These are phyloP conservation scores for Ajuga chamaepitys DNA, from an alignment of 257 asterid genomes.

Conservation along the genomic window DNA sequence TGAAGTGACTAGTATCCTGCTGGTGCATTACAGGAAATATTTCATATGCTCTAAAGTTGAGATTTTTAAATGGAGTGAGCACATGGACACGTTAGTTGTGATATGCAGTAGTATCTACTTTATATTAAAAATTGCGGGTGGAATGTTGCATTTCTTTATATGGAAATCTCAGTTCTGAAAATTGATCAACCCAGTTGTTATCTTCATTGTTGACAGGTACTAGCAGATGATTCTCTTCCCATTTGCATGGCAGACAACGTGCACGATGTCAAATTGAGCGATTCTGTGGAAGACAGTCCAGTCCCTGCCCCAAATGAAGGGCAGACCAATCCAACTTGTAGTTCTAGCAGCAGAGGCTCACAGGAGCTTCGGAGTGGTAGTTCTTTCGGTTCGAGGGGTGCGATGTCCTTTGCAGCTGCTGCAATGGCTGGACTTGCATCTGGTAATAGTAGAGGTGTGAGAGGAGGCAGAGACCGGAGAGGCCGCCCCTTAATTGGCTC, in stretches of 20 bases:
- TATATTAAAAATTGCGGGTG: too few species aligned
- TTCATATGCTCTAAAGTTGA: background rate
- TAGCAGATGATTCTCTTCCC: slow-evolving; percentile 67
- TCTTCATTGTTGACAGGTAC: slow-evolving; percentile 44
- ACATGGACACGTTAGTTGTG: background rate
- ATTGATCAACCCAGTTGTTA: background rate
- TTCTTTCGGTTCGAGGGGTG: slow-evolving; percentile 85
- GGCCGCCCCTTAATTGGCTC: slow-evolving; percentile 58
- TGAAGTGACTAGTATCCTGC: background rate
- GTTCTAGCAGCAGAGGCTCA: slow-evolving; percentile 79
- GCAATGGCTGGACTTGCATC: slow-evolving; percentile 97
- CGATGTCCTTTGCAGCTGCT: slow-evolving; percentile 98
- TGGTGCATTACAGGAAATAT: slow-evolving; percentile 5
- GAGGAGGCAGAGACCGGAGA: slow-evolving; percentile 68
- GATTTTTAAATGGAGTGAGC: background rate
- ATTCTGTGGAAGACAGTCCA: slow-evolving; percentile 52
- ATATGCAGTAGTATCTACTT: background rate
- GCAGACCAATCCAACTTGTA: slow-evolving; percentile 51
- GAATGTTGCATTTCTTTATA: background rate
- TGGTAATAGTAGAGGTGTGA: slow-evolving; percentile 66
- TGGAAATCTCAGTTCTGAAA: background rate
- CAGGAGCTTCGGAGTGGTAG: slow-evolving; percentile 67
- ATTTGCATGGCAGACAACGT: slow-evolving; percentile 76
- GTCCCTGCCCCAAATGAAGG: slow-evolving; percentile 45
- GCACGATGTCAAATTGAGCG: slow-evolving; percentile 86